Conservation (phyloP, 2,329 filamentous ascomycete genomes). For the Dactylellina haptotyla region DNA sequence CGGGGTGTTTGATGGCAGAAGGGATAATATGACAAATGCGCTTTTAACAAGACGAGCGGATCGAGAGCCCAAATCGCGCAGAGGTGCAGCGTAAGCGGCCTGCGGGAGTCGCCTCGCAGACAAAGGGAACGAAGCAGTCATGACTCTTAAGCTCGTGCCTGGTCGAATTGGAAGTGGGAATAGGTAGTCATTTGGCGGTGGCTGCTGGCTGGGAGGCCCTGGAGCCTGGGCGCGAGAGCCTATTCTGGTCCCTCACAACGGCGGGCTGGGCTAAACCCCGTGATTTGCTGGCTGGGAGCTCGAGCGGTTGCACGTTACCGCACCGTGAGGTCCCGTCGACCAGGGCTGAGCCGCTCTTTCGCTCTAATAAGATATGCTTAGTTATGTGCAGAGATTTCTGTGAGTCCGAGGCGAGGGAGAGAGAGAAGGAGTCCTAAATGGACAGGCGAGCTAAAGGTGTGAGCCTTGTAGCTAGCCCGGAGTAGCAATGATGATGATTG, state of each 20-base stretch:
- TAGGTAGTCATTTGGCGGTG: conserved; percentile 17
- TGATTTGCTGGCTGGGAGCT: not conserved
- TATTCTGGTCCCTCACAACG: not conserved
- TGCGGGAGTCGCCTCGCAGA: conserved; percentile 10
- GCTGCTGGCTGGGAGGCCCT: not conserved
- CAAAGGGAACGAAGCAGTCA: not conserved
- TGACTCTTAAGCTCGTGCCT: conserved; percentile 27
- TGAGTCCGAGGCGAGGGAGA: not conserved
- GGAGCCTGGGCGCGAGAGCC: not conserved
- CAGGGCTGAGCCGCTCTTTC: not conserved
- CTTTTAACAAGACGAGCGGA: conserved; percentile 15
- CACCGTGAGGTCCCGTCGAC: not conserved
- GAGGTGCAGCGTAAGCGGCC: conserved; percentile 3
- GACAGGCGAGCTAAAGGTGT: conserved; percentile 7
- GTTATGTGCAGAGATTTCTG: too few species aligned
- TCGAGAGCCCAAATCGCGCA: not conserved
- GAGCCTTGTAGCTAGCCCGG: not conserved
- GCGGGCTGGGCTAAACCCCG: not conserved
- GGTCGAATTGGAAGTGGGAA: not conserved
- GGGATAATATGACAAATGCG: conserved; percentile 33
- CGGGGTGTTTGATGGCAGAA: conserved; percentile 6
- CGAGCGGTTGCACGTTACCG: not conserved
- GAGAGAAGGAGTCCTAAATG: too few species aligned
- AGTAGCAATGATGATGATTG: too few species aligned
- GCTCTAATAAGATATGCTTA: too few species aligned